Base-by-base conservation (phyloP, 2,329 filamentous ascomycete species). In the Ophiognomonia clavigignenti-juglandacearum region DNA sequence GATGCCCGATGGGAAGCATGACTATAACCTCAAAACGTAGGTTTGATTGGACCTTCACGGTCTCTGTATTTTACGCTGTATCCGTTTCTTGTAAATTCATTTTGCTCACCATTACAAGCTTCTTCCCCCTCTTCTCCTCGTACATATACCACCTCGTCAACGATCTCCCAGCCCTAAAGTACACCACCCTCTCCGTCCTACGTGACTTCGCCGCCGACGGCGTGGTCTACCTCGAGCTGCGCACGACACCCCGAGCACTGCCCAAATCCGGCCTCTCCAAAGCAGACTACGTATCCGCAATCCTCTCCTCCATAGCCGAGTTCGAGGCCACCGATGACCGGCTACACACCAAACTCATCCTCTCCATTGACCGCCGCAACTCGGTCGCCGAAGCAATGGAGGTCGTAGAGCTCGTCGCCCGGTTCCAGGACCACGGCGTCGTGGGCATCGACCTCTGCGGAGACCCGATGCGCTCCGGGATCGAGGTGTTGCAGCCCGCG, bases 371-470 rank as follows among this genome's bases (percentile, higher is more conserved):
- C 64, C 78, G 88, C 16, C 75, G 83, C 18, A 72, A 80, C 55
- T 80, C 75, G 8, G 56, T 70, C 8, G 59, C 65, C 1, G 78
- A 85, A 53, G 87, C 87, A 0, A 58, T 70, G n/a, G 71, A 82
- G 50, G 77, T 83, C 4, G 73, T 91, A 20, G 66, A 75, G 16
- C 72, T 93, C 1, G 86, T 85, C 1, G 62, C 76, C 39, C 67
- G 69, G 48, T 78, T 82, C 60, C 66, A 64, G 13, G 53, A 57
- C 31, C 59, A 64, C 4, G 79, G 80, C 16, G 77, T 92, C 4
- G 83, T 92, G 1, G 88, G 82, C 13, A 64, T 93, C 19, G 88
- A 93, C 59, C 75, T 93, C 18, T 92, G 87, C 63, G 88, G 88
- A 16, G 82, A 95, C 58, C 88, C 87, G 2, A 69, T 74, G 1